Conservation (phyloP, 2,329 filamentous ascomycete species). For the Tolypocladium ophioglossoides region DNA sequence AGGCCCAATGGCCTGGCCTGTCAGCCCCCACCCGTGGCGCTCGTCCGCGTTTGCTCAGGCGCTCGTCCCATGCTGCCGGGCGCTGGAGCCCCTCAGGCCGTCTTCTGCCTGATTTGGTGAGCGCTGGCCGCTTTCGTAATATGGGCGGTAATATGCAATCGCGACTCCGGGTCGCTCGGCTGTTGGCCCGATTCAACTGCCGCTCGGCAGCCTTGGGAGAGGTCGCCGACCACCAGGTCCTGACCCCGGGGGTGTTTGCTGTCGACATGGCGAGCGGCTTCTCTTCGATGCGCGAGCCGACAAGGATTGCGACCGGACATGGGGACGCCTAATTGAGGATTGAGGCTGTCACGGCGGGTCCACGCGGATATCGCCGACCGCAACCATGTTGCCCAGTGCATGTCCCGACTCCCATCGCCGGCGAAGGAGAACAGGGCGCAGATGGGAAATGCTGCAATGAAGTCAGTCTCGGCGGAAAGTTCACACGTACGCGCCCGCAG, state of each 20-base stretch:
- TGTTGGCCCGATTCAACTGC: slow-evolving; percentile 1
- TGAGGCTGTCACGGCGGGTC: not conserved
- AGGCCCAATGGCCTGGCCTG: not conserved
- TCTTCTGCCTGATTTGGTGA: not conserved
- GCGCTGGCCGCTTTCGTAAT: not conserved
- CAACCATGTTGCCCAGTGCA: not conserved
- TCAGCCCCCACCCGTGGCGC: not conserved
- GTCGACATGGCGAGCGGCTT: not conserved
- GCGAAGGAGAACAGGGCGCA: not conserved
- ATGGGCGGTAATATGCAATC: slow-evolving; percentile 1
- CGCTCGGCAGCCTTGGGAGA: not conserved
- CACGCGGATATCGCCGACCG: not conserved
- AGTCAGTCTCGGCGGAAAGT: not conserved
- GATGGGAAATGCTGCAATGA: not conserved
- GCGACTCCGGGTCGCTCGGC: not conserved
- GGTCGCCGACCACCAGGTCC: not conserved
- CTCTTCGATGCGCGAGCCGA: not conserved
- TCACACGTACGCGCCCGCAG: not conserved
- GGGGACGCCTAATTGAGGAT: not conserved
- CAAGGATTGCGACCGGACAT: not conserved
- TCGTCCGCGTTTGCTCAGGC: not conserved
- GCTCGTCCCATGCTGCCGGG: not conserved
- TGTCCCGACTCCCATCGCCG: not conserved
- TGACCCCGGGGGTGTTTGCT: not conserved
- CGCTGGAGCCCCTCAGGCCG: not conserved